Conservation (phyloP, 805 yeast genomes). For the Brettanomyces naardenensis region DNA sequence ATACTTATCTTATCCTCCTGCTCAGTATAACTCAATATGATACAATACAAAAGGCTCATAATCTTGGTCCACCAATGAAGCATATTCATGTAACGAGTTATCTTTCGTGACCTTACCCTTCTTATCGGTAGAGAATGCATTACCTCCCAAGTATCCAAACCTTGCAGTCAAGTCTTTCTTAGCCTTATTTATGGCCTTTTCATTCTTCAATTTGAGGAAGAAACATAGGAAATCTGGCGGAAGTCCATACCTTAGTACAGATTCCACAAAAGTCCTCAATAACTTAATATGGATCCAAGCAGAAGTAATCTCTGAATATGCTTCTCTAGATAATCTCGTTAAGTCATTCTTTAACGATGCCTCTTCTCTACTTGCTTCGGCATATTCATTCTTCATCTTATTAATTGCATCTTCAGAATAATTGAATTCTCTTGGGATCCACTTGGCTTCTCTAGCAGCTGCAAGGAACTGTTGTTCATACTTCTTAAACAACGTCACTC, state of each 20-base stretch:
- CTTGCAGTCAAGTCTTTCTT: constrained; percentile 63
- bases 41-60: constrained; percentile 95
- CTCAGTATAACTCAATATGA: constrained; percentile 35
- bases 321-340: constrained; percentile 75
- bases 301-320: constrained; percentile 79
- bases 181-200: constrained; percentile 40
- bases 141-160: constrained; percentile 88
- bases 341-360: constrained; percentile 66
- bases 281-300: constrained; percentile 89
- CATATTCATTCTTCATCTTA: constrained; percentile 70
- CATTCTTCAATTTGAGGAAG: constrained; percentile 36
- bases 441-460: constrained; percentile 75
- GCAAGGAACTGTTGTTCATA: constrained; percentile 59
- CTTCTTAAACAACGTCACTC: constrained; percentile 82
- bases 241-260: constrained; percentile 90
- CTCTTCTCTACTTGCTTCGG: constrained; percentile 68
- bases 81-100: constrained; percentile 65
- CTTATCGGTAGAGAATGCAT: constrained; percentile 66
- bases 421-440: constrained; percentile 87
- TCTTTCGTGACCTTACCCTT: constrained; percentile 61
- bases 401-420: constrained; percentile 73
- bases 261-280: constrained; percentile 82
- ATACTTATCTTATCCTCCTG: too few relatives aligned
- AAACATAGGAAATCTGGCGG: constrained; percentile 80
- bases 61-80: constrained; percentile 87